These are phyloP conservation scores for Termitomyces sp. DNA, from an alignment of 768 basidiomycete genomes.

Conservation along the genomic window DNA sequence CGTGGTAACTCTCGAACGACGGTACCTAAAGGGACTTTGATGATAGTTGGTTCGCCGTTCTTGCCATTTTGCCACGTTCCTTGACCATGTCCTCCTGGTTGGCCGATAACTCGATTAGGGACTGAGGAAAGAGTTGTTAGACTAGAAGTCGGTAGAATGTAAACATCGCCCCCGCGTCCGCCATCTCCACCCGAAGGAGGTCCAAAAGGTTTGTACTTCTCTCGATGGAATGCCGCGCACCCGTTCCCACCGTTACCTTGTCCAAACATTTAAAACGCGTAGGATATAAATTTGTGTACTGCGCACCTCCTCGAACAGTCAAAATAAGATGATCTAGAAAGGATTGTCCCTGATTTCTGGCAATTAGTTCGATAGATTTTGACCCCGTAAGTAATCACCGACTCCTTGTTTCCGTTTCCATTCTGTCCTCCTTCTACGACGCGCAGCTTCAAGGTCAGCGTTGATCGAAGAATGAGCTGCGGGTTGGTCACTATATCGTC, in stretches of 20 bases:
- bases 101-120: constrained; percentile 60
- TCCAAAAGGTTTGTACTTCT: constrained; percentile 77
- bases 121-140: constrained; percentile 77
- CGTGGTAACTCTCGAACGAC: constrained; percentile 72
- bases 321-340: constrained; percentile 83
- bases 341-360: constrained; percentile 52
- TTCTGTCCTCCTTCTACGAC: constrained; percentile 55
- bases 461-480: constrained; percentile 9
- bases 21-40: constrained; percentile 87
- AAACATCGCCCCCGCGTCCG: constrained; percentile 83
- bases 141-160: constrained; percentile 71
- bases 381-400: constrained; percentile 17
- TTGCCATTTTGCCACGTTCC: constrained; percentile 88
- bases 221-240: constrained; percentile 89
- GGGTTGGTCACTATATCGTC: constrained; percentile 1
- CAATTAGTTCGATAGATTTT: constrained; percentile 6
- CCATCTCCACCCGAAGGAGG: constrained; percentile 95
- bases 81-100: constrained; percentile 65
- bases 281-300: not conserved
- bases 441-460: constrained; percentile 32
- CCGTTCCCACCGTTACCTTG: constrained; percentile 86
- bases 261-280: constrained; percentile 1
- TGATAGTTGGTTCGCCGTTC: constrained; percentile 62
- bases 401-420: constrained; percentile 75
- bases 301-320: constrained; percentile 69